phyloP scores from a whole-genome alignment of 495 filamentous ascomycete genomes.

The Patellaria atrata region DNA sequence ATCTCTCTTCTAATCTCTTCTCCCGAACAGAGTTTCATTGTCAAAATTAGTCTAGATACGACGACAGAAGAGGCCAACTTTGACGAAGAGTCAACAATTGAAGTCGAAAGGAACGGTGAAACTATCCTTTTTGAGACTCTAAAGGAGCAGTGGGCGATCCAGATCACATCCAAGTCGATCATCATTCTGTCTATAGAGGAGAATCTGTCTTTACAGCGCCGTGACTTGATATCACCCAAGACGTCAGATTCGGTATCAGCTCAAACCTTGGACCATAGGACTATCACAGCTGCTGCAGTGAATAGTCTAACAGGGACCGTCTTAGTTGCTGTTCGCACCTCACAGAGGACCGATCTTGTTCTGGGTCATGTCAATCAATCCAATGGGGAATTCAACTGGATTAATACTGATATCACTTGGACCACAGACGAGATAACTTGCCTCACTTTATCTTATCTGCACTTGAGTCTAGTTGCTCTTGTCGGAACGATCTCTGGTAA shows the following conservation, averaged over 20 bases:
- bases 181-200: background rate
- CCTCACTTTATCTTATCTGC: too few relatives aligned
- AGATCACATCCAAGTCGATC: slow-evolving; percentile 17
- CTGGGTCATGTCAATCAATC: slow-evolving; percentile 3
- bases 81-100: slow-evolving; percentile 3
- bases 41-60: slow-evolving; percentile 4
- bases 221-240: too few relatives aligned
- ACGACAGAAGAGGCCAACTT: slow-evolving; percentile 1
- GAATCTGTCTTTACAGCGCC: background rate
- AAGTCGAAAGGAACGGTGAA: slow-evolving; percentile 10
- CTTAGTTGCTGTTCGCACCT: slow-evolving; percentile 5
- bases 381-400: too few relatives aligned
- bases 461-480: too few relatives aligned
- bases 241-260: too few relatives aligned
- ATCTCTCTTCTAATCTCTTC: slow-evolving; percentile 11
- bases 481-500: too few relatives aligned
- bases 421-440: too few relatives aligned
- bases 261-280: too few relatives aligned
- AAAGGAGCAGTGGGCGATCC: slow-evolving; percentile 9
- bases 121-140: slow-evolving; percentile 18
- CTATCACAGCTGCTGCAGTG: slow-evolving; percentile 16
- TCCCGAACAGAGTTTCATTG: slow-evolving; percentile 6
- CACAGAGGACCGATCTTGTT: slow-evolving; percentile 5
- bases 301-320: slow-evolving; percentile 2
- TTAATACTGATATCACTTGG: too few relatives aligned